phyloP scores from a whole-genome alignment of 768 basidiomycete genomes.

The Mycena leptocephala region DNA sequence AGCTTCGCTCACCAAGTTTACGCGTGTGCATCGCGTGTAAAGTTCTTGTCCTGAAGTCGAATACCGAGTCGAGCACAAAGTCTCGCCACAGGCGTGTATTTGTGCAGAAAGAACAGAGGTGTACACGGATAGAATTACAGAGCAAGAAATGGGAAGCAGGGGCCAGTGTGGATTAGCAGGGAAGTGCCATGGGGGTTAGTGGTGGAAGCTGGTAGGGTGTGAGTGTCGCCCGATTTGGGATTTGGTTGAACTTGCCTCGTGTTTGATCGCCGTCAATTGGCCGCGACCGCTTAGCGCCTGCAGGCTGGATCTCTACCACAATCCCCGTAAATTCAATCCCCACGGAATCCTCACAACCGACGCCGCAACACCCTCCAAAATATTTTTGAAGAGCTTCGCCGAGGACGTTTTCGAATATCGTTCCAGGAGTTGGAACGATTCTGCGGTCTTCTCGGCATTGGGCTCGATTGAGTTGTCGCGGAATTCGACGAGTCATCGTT shows the following conservation, averaged over 20 bases:
- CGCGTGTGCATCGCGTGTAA: constrained; percentile 37
- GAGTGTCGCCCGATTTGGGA: background rate
- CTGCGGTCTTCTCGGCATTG: constrained; percentile 42
- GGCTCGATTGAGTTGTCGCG: constrained; percentile 24
- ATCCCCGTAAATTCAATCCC: background rate
- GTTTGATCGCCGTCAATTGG: background rate
- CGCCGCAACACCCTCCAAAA: constrained; percentile 64
- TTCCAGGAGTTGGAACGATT: constrained; percentile 68
- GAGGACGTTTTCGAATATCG: constrained; percentile 81
- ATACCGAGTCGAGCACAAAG: constrained; percentile 22
- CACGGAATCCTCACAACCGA: constrained; percentile 22
- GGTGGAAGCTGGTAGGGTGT: too few relatives aligned
- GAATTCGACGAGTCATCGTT: constrained; percentile 25
- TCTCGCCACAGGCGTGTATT: constrained; percentile 26
- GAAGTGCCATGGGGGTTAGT: background rate
- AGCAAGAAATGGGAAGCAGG: constrained; percentile 10
- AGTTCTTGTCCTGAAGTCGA: constrained; percentile 31
- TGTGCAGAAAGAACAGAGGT: constrained; percentile 31
- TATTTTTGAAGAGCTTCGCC: constrained; percentile 75
- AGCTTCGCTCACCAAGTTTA: constrained; percentile 39
- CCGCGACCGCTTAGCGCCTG: background rate
- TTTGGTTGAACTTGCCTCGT: background rate
- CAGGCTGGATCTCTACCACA: background rate
- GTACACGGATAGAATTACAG: constrained; percentile 36
- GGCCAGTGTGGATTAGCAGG: constrained; percentile 6